Evolutionary conservation across 2,329 filamentous ascomycete genomes (phyloP), one percentile per base, ranked within the genome.

Genomic region (Xylaria polymorpha): DNA sequence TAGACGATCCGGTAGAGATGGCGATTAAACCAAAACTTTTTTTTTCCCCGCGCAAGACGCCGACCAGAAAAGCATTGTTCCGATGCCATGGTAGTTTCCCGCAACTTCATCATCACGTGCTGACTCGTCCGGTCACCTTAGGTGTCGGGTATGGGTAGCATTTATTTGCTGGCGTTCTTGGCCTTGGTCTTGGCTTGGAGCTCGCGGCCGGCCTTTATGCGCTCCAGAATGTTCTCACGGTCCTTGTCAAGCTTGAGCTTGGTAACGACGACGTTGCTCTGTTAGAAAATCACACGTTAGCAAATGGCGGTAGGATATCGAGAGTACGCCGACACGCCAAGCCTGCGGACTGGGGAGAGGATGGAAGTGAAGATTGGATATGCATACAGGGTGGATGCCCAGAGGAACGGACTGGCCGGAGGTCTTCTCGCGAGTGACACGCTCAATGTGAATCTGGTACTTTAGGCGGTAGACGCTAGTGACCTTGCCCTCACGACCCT

Each of bases 401-500:
- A 98, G 88, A 74, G 95, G 95, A 67, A 98, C 94, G 83, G 90
- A 92, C 88, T 98, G 94, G 86, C 96, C 95, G 84, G 94, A 96
- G 84, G 90, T 92, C 92, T 99, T 99, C 85, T 99, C 96, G 83
- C 94, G 94, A 84, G 91, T 91, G 83, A 99, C 91, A 80, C 95
- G 94, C 90, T 98, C 95, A 84, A 99, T 85, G 91, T 98, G 95
- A 83, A 99, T 91, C 82, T 94, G 89, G 86, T 96, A 99, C 87
- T 98, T 98, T 81, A 97, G 92, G 84, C 94, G 94, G 92, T 97
- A 99, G 84, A 98, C 95, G 80, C 93, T 94, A 80, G 91, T 94
- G 86, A 99, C 89, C 89, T 98, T 98, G 88, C 96, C 96, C 88
- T 98, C 95, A 81, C 94, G 94, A 82, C 95, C 96, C 90, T 98